Percentiles rank a stretch among this genome's conserved stretches.
Evolutionary conservation across 2,329 filamentous ascomycete genomes (phyloP).

Genomic region (Setomelanomma holmii): DNA sequence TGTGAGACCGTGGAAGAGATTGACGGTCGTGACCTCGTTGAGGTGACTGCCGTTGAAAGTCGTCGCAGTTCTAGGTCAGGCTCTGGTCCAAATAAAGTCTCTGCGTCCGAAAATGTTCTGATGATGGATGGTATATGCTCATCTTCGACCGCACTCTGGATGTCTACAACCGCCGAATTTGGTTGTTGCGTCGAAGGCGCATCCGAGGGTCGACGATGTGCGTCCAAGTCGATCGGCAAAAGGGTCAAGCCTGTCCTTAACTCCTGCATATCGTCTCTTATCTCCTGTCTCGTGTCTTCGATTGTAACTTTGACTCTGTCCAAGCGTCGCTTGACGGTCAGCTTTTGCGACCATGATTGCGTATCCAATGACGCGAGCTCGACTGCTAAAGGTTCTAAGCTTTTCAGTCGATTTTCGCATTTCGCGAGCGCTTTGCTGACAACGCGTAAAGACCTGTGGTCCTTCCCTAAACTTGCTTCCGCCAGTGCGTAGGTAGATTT

Average conservation of each 20-base stretch:
- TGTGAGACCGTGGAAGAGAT: constrained; percentile 8
- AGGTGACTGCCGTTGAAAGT: constrained; percentile 6
- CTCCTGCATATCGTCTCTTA: constrained; percentile 12
- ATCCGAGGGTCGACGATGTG: constrained; percentile 15
- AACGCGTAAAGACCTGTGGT: constrained; percentile 3
- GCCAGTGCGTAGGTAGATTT: constrained; percentile 12
- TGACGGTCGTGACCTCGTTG: constrained; percentile 7
- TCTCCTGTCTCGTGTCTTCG: constrained; percentile 15
- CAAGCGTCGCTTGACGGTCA: constrained; percentile 10
- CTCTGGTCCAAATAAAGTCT: constrained; percentile 12
- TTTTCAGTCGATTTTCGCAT: constrained; percentile 8
- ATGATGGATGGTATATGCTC: background rate
- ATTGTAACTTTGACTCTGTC: constrained; percentile 17
- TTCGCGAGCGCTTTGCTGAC: constrained; percentile 10
- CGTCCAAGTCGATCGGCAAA: constrained; percentile 6
- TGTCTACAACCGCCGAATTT: background rate
- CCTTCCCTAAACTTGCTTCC: background rate
- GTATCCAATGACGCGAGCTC: constrained; percentile 13
- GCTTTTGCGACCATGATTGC: constrained; percentile 14
- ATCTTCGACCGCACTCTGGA: background rate
- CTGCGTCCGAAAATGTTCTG: constrained; percentile 12
- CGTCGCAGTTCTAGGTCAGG: background rate
- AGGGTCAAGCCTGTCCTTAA: constrained; percentile 6
- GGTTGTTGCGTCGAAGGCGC: background rate
- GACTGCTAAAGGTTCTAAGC: constrained; percentile 9